Base-by-base conservation (phyloP, 371 early-diverging fungal species). In the Lichtheimia ramosa region DNA sequence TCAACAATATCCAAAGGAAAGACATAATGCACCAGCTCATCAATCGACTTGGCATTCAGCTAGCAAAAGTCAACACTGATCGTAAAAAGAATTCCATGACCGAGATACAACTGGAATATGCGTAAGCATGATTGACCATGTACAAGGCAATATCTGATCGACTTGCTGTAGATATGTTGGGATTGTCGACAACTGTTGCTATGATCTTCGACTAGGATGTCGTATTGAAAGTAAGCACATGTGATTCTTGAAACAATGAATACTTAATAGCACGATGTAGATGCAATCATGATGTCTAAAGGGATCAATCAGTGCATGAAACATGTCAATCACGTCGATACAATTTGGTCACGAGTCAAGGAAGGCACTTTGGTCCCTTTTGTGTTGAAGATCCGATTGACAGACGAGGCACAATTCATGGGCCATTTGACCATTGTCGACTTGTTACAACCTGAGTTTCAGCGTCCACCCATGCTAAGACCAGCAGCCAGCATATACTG, bases 371-470 rank as follows among this genome's bases (percentile, higher is more conserved):
- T 16, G n/a, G 27, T 56, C 7, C 59, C 54, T 13, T 64, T 51
- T 51, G 48, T 60, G 24, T 5, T 62, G 2, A 43, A 56, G 5
- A n/a, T 64, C 15, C 54, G 59, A 4, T 51, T 64, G 39, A 59
- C 59, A 14, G 65, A 64, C 16, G 59, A 59, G 15, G 54, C 60
- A 2, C 43, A 56, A 39, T 51, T 64, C 13, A 42, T 64, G 18
- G 60, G 65, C 1, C 51, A 43, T 16, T 12, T 64, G 14, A 15
- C 59, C 18, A 52, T 64, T 59, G 60, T 20, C 2, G 60, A 64
- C 41, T 24, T 64, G 14, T 40, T 43, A 18, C 43, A 59, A 25
- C 65, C 65, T 4, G 46, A 50, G 5, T 59, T 56, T 21, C 25
- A 21, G 13, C 42, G 50, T 23, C 51, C 56, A 4, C 7, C 15